These are phyloP conservation scores for Solanum sitiens DNA, from an alignment of 257 asterid genomes.

Conservation along the genomic window DNA sequence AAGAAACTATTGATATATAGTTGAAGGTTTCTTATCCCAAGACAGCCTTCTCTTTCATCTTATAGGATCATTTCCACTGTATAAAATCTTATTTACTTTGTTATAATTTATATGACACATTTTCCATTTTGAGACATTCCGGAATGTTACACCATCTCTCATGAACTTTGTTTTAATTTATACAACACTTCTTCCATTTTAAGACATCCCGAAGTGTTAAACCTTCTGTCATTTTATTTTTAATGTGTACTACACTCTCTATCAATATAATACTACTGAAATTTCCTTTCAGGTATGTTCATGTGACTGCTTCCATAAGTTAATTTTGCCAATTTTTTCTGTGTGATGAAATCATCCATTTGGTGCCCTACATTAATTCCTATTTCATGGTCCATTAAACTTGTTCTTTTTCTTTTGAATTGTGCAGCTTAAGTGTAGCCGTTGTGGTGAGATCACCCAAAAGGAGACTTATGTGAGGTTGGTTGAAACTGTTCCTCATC, in stretches of 20 bases:
- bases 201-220: neutral
- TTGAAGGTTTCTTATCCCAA: neutral
- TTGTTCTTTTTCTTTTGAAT: neutral
- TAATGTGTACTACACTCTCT: neutral
- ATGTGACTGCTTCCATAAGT: neutral
- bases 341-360: neutral
- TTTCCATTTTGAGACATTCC: neutral
- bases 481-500: slow-evolving; percentile 45
- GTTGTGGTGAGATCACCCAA: slow-evolving; percentile 63
- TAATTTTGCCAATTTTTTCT: neutral
- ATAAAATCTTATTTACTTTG: neutral
- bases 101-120: neutral
- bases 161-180: neutral
- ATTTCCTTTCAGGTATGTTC: neutral
- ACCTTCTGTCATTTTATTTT: neutral
- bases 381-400: neutral
- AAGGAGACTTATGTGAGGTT: slow-evolving; percentile 62
- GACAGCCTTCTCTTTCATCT: neutral
- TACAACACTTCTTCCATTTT: neutral
- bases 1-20: neutral
- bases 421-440: slow-evolving; percentile 57
- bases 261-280: neutral
- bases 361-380: neutral
- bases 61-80: neutral
- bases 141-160: neutral